Base-by-base conservation (phyloP, 768 basidiomycete species). In the Suillus fuscotomentosus region DNA sequence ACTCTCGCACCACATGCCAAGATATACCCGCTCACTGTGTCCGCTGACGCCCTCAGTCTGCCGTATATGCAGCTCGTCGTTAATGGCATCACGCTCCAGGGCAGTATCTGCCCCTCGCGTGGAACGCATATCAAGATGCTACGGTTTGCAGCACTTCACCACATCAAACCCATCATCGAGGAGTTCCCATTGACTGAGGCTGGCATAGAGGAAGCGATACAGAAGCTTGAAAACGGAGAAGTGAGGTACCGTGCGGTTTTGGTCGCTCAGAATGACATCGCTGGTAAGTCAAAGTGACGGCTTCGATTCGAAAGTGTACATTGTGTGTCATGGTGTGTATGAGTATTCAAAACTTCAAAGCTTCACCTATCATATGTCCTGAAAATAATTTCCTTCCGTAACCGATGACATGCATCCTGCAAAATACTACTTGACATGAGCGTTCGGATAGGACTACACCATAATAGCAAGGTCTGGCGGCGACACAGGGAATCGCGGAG, bases 171-270 rank as follows among this genome's bases (percentile, higher is more conserved):
- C 1, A 61, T 77, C 2, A 65, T 76, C 17, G 70, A 80, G 39
- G 63, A 68, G 60, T 79, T 80, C 51, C 67, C 73, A 8, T 68
- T 80, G 71, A 72, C 63, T 7, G 68, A 72, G 57, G 64, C 63
- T 0, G 79, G 78, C 0, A 71, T 79, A 5, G 65, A 71, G 17
- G 65, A 70, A 0, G 77, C 75, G 36, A 56, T 78, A 38, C 34
- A 41, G 38, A 71, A 63, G 60, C 65, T 78, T 13, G 68, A 63
- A 6, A 53, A 64, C 1, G 77, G 77, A 14, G 60, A 63, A 24
- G 36, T 79, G 45, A 71, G 78, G 27, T 78, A 78, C 17, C 72
- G 77, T 8, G 78, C 68, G 0, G 75, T 78, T 3, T 50, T 78
- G 62, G 70, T 69, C 8, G 70, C 60, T 39, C 13, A 55, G n/a